Percentiles rank a stretch among this genome's conserved stretches.
These are phyloP conservation scores for Hordeum marinum DNA, from an alignment of 176 grass and related monocot genomes.

Conservation along the genomic window DNA sequence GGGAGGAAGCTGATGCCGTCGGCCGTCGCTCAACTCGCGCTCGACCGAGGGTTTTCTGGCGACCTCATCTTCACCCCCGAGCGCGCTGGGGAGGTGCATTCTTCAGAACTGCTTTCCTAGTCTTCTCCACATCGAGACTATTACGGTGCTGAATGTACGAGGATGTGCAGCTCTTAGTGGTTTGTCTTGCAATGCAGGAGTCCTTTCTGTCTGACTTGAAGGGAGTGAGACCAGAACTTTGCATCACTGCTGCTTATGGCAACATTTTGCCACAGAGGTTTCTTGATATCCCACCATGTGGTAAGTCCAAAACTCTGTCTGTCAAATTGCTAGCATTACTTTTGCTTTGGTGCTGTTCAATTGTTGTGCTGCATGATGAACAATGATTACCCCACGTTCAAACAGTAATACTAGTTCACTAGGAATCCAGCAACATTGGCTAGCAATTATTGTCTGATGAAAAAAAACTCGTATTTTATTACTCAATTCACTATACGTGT, in stretches of 20 bases:
- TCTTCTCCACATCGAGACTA: neutral
- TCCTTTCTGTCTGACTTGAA: conserved; percentile 64
- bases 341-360: neutral
- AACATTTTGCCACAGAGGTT: conserved; percentile 92
- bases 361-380: neutral
- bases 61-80: conserved; percentile 80
- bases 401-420: neutral
- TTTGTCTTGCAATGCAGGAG: conserved; percentile 50
- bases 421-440: neutral
- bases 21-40: conserved; percentile 56
- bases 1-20: conserved; percentile 76
- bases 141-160: neutral
- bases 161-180: neutral
- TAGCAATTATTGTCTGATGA: neutral
- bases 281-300: conserved; percentile 77
- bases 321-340: neutral
- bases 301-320: conserved; percentile 23
- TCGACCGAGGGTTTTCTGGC: conserved; percentile 60
- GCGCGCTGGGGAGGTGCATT: conserved; percentile 49
- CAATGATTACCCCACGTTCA: neutral
- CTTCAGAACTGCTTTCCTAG: neutral
- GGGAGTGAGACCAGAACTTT: conserved; percentile 66
- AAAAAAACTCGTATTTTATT: neutral
- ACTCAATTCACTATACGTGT: neutral
- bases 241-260: conserved; percentile 85